These are phyloP conservation scores for Diaporthe citri DNA, from an alignment of 2,329 filamentous ascomycete species.

Conservation along the genomic window DNA sequence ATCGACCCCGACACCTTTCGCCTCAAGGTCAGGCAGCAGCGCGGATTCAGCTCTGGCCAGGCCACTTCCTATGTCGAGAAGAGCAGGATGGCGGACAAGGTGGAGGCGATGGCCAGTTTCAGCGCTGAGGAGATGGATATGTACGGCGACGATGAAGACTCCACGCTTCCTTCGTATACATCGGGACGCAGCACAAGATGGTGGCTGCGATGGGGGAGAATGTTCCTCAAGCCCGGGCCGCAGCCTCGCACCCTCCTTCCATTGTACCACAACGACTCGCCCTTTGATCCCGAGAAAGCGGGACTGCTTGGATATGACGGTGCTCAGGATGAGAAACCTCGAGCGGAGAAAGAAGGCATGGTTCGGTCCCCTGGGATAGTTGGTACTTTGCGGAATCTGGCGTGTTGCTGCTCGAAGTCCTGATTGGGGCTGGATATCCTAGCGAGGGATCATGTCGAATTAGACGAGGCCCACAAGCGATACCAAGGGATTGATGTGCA, in stretches of 20 bases:
- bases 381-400: not conserved
- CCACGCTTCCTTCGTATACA: not conserved
- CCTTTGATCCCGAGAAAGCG: not conserved
- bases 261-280: not conserved
- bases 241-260: not conserved
- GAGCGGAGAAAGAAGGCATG: not conserved
- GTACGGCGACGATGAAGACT: not conserved
- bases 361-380: not conserved
- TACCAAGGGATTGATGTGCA: not conserved
- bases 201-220: slow-evolving; percentile 24
- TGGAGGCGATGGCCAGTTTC: not conserved
- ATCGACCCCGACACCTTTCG: slow-evolving; percentile 10
- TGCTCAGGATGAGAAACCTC: not conserved
- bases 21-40: slow-evolving; percentile 12
- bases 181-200: not conserved
- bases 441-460: slow-evolving; percentile 21
- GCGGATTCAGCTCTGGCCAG: not conserved
- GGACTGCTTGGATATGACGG: slow-evolving; percentile 2
- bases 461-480: not conserved
- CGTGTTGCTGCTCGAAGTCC: slow-evolving; percentile 14
- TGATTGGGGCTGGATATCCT: not conserved
- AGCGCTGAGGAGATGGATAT: not conserved
- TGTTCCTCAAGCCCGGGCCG: not conserved
- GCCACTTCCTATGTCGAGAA: not conserved
- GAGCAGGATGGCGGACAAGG: not conserved